Evolutionary conservation across 768 basidiomycete species (phyloP), one percentile per base, ranked within the genome.

Genomic region (Antrodiella citrinella): DNA sequence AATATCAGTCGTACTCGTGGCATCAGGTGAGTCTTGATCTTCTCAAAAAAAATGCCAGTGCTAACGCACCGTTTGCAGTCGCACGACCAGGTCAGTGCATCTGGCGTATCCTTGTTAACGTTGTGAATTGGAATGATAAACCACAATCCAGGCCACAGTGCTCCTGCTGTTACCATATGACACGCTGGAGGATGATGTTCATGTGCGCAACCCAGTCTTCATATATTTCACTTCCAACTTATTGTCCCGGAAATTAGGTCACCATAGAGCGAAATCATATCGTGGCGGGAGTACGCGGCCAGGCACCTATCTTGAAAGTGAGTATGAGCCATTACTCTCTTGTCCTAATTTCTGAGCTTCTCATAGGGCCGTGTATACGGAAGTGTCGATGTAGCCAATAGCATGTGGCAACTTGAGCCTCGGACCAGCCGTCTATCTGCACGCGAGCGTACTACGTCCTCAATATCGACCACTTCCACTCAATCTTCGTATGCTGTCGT

Each of bases 371-470:
- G 79, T 40, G 69, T 90, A 38, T 91, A 89, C 56, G 80, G 82
- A 55, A 71, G 72, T 40, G 76, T 91, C 44, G 82, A 86, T 65
- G 75, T 76, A 2, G 62, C 73, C 4, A 81, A 72, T 39, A 88
- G 86, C 3, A 72, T 80, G 26, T 91, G 88, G 88, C 85, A 89
- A 61, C 77, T 91, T 18, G 88, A 91, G 62, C 80, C 83, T n/a
- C 78, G 75, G 26, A 66, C 67, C 12, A 71, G 76, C 19, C 70
- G 75, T 12, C 68, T 74, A 39, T 76, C 80, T 0, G 70, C 72
- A 13, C 72, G 88, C 58, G 86, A 84, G 51, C 81, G 86, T 18
- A 90, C 88, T 0, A 81, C 80, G 2, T 88, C 86, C 12, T 81
- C 84, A 12, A 70, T 82, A 4, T 89, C 87, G 7, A 86, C 85